phyloP scores from a whole-genome alignment of 108 stramenopile species.

The Nitzschia palea region DNA sequence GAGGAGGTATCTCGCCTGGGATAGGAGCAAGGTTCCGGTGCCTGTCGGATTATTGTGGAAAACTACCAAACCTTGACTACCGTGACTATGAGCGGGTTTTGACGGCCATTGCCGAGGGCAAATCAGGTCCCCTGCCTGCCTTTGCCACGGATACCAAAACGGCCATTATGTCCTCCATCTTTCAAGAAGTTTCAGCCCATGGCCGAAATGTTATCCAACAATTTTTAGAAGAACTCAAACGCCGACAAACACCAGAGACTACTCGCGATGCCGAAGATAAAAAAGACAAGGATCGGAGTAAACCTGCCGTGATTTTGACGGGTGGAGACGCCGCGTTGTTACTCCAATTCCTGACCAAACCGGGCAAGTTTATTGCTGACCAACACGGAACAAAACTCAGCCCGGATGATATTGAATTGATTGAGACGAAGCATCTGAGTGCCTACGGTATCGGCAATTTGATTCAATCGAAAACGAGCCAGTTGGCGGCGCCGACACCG shows the following conservation, averaged over 20 bases:
- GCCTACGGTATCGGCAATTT: constrained; percentile 52
- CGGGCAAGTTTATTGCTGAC: not conserved
- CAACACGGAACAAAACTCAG: not conserved
- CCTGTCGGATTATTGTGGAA: constrained; percentile 49
- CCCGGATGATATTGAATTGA: constrained; percentile 22
- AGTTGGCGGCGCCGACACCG: not conserved
- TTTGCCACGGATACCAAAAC: constrained; percentile 53
- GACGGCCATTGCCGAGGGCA: constrained; percentile 14
- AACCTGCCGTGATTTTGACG: constrained; percentile 41
- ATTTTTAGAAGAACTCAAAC: constrained; percentile 21
- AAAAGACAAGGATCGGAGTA: not conserved
- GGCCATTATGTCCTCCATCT: constrained; percentile 54
- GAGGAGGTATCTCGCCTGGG: constrained; percentile 77
- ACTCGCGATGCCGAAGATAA: not conserved
- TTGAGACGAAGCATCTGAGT: constrained; percentile 39
- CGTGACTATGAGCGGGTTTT: constrained; percentile 30
- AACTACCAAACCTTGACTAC: constrained; percentile 46
- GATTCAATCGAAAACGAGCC: constrained; percentile 11
- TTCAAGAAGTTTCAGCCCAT: constrained; percentile 53
- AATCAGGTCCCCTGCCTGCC: constrained; percentile 38
- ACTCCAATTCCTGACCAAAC: constrained; percentile 20
- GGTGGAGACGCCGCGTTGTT: constrained; percentile 71
- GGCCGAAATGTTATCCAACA: constrained; percentile 46
- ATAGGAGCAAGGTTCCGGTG: constrained; percentile 38
- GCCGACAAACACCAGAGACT: not conserved